Evolutionary conservation across 768 basidiomycete genomes (phyloP), one percentile per base, ranked within the genome.

Genomic region (Calocera cornea): DNA sequence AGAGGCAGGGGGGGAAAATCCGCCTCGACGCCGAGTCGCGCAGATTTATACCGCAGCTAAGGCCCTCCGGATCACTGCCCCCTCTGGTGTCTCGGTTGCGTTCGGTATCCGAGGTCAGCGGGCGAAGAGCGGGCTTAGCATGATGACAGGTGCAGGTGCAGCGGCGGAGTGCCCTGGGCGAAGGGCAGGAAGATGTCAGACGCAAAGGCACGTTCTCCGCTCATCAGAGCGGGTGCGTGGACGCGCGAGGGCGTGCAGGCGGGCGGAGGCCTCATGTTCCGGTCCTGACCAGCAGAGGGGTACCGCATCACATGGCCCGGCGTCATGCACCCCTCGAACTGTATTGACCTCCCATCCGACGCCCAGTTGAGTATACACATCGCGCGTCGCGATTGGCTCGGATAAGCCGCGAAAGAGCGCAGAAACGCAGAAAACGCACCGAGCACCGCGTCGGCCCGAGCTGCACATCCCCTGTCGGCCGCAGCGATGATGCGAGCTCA

Each of bases 11-110:
- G 27, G 27, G 27, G 19, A 47, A 47, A 47, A 8, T 19, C 8
- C 19, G 19, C 16, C 16, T 17, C 27, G 11, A 27, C 14, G 16
- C 27, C 14, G 54, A 60, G 54, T 16, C 31, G 5, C 14, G 11
- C 14, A 60, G 54, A 60, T 60, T 60, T 60, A 60, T 60, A 60
- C 54, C 54, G 31, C 54, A 60, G 54, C 54, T 60, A 22, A 60
- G 54, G 54, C 54, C 54, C 31, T 5, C 2, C 5, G 8, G 27
- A 16, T 11, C 49, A 19, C 54, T 27, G 14, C 27, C 54, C 27
- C 16, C 22, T 11, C 27, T 7, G 7, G 11, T 22, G 54, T 29
- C 14, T 31, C 14, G 54, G 10, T 14, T 5, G 54, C 54, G 31
- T 33, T 27, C 54, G 27, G 54, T 10, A 60, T 29, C 54, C 54